Base-by-base conservation (phyloP, 2,329 filamentous ascomycete species). In the Xylariaceae sp. region DNA sequence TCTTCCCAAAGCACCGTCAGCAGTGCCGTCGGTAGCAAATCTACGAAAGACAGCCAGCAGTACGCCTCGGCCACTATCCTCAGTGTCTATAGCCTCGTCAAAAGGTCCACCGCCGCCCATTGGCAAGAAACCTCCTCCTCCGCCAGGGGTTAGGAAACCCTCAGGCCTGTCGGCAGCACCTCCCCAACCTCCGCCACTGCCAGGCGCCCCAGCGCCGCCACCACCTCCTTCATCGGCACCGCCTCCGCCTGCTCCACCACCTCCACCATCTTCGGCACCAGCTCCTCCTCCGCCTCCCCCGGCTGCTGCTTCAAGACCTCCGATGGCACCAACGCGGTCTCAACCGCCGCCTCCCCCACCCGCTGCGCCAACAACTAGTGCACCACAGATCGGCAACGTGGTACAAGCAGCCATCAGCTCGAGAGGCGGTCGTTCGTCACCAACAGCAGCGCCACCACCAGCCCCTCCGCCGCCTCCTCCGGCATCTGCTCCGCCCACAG, bases 41-140 rank as follows among this genome's bases (percentile, higher is more conserved):
- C 70, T 87, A 39, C 76, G 83, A 57, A 88, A 83, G 67, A 72
- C 73, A 39, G 75, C 74, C 40, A 70, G 70, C 44, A 73, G 75
- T 46, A 63, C 63, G 1, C 73, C 73, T 39, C 74, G 87, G 55
- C 83, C 87, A 2, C 68, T 75, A 6, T 86, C 85, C 14, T 76
- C 82, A 17, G 72, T 75, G 19, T 84, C 83, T 33, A 73, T 77
- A 58, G 73, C 76, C 52, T 81, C 81, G 5, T 71, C 72, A 48
- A 82, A 81, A 62, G 85, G 85, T 48, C 89, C 89, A 33, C 90
- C 90, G 30, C 88, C 88, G 11, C 86, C 86, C 6, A 78, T 89
- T 59, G 87, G 86, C 52, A 90, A 90, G 75, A 90, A 90, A 63
- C 81, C 81, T 33, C 82, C 83, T 22, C 81, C 82, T 39, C 76